Evolutionary conservation across 164 flowering plant genomes (phyloP).

Genomic region (Chloranthus sessilifolius): DNA sequence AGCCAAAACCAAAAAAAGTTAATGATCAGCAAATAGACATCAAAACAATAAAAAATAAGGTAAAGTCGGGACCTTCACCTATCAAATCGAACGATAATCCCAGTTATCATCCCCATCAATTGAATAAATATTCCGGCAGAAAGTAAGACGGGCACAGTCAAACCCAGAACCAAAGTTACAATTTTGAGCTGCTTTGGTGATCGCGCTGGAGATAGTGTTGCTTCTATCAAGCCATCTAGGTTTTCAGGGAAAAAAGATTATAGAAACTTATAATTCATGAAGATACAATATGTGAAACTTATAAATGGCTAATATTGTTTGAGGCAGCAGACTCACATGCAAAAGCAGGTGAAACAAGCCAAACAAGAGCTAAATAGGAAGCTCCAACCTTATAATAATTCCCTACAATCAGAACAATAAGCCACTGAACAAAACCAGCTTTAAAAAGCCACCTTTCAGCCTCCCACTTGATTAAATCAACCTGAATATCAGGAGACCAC

Average conservation of each 20-base stretch:
- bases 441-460: conserved; percentile 95
- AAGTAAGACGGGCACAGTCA: conserved; percentile 53
- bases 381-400: conserved; percentile 71
- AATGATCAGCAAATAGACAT: too few species aligned
- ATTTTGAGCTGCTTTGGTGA: conserved; percentile 82
- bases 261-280: conserved; percentile 1
- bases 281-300: background rate
- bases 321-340: conserved; percentile 57
- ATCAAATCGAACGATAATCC: conserved; percentile 61
- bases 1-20: too few species aligned
- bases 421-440: conserved; percentile 86
- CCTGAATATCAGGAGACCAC: conserved; percentile 30
- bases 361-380: conserved; percentile 76
- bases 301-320: background rate
- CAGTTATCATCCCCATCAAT: conserved; percentile 46
- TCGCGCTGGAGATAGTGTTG: conserved; percentile 74
- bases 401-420: conserved; percentile 57
- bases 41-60: background rate
- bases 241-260: conserved; percentile 17
- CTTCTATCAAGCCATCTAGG: conserved; percentile 95
- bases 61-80: conserved; percentile 37
- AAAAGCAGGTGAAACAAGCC: conserved; percentile 87
- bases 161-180: conserved; percentile 61
- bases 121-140: conserved; percentile 69
- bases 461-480: conserved; percentile 56